Percentiles rank a stretch among this genome's conserved stretches.
Conservation (phyloP, 1,139 yeast genomes). For the Nakaseomyces bracarensis region DNA sequence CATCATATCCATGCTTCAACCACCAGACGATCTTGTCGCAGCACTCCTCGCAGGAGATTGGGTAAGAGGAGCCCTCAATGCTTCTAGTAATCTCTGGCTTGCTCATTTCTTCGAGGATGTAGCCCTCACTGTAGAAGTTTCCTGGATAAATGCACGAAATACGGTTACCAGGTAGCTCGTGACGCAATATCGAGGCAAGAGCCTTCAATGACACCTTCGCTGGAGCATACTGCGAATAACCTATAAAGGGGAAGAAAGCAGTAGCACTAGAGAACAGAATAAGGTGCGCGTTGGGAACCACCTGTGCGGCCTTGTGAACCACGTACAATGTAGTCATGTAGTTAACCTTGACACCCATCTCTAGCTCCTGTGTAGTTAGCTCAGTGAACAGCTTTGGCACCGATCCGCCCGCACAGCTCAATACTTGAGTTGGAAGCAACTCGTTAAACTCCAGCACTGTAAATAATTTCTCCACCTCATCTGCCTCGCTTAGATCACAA, state of each 20-base stretch:
- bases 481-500: conserved; percentile 61
- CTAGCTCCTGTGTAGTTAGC: conserved; percentile 48
- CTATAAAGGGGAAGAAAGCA: conserved; percentile 81
- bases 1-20: conserved; percentile 59
- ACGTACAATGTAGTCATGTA: conserved; percentile 67
- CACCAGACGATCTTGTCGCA: conserved; percentile 51
- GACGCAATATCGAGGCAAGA: conserved; percentile 67
- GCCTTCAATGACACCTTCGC: conserved; percentile 74
- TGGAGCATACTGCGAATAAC: conserved; percentile 88
- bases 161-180: conserved; percentile 60
- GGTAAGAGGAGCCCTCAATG: conserved; percentile 77
- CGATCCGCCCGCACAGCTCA: conserved; percentile 87
- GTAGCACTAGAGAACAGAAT: conserved; percentile 74
- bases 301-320: conserved; percentile 48
- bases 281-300: conserved; percentile 38
- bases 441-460: conserved; percentile 23
- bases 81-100: conserved; percentile 76
- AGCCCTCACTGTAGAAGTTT: conserved; percentile 85
- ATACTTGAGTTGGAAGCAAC: conserved; percentile 55
- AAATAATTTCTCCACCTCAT: conserved; percentile 41
- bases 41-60: conserved; percentile 62
- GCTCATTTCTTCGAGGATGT: conserved; percentile 64
- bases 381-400: conserved; percentile 73
- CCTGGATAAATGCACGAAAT: conserved; percentile 75
- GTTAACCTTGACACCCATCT: conserved; percentile 55